Evolutionary conservation across 2,329 filamentous ascomycete species (phyloP), one percentile per base, ranked within the genome.

Genomic region (Monosporascus sp.): DNA sequence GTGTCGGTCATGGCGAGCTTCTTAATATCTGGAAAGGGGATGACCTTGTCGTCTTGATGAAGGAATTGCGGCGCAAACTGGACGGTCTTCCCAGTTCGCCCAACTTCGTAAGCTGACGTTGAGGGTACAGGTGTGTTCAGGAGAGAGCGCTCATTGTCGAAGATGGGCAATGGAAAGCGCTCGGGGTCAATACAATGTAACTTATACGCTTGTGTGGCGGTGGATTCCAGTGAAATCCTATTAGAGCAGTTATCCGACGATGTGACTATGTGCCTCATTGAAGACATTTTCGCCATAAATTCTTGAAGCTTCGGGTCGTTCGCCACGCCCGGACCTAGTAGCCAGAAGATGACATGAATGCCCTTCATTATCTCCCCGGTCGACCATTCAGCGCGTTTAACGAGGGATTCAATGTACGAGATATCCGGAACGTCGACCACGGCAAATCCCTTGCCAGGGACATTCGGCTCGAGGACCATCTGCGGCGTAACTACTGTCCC

Each of bases 401-500:
- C 63, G 50, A 97, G 78, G 6, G 80, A 71, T 14, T 86, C 82
- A 26, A 97, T 73, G 63, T 94, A 92, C 7, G 84, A 81, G 1
- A 68, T 57, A 16, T 85, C 81, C 1, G 91, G 89, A 7, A 99
- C 69, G 61, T 97, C 92, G 41, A 95, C 75, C 7, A 99, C 77
- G 8, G 89, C 87, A 58, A 96, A 78, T 2, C 90, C 92, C 52
- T 78, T 81, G 11, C 91, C 91, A 6, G 80, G 77, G 52, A 84
- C 78, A 3, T 78, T 72, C 11, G 85, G 75, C 1, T 81, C 90
- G 50, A 99, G 66, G 1, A 97, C 91, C 86, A 96, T 94, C 0
- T 94, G 88, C 1, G 93, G 87, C 0, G 87, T 94, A 31, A 99
- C 82, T 0, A 79, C 80, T 7, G 75, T 77, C 5, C 90, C 91